These are phyloP conservation scores for Heterobasidion irregulare DNA, from an alignment of 1,284 basidiomycete genomes.

Conservation along the genomic window DNA sequence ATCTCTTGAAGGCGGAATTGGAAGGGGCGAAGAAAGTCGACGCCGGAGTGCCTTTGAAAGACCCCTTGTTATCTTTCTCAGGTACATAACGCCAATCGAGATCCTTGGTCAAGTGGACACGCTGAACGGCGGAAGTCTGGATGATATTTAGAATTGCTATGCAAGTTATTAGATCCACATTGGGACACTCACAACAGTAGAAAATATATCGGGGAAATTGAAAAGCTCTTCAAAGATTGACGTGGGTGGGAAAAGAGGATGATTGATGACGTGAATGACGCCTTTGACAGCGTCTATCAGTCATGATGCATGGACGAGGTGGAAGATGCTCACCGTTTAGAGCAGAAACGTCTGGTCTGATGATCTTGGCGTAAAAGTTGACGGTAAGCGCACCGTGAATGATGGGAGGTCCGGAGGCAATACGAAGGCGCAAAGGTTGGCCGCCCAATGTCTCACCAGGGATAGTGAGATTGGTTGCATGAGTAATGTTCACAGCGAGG, in stretches of 20 bases:
- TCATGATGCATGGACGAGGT: not conserved
- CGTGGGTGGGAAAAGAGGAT: not conserved
- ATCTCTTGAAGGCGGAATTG: not conserved
- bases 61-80: not conserved
- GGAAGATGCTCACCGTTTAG: not conserved
- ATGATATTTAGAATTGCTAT: not conserved
- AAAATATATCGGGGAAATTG: not conserved
- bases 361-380: not conserved
- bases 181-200: not conserved
- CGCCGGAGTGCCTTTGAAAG: not conserved
- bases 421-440: not conserved
- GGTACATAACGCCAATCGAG: not conserved
- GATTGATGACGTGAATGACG: not conserved
- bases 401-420: not conserved
- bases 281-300: not conserved
- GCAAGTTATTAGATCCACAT: not conserved
- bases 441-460: not conserved
- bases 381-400: not conserved
- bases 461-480: not conserved
- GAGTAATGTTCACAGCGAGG: not conserved
- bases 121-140: not conserved
- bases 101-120: not conserved
- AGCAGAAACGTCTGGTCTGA: not conserved
- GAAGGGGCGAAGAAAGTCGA: not conserved
- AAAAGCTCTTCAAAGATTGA: not conserved